These are phyloP conservation scores for Hygrophila difformis DNA, from an alignment of 257 asterid genomes.

Conservation along the genomic window DNA sequence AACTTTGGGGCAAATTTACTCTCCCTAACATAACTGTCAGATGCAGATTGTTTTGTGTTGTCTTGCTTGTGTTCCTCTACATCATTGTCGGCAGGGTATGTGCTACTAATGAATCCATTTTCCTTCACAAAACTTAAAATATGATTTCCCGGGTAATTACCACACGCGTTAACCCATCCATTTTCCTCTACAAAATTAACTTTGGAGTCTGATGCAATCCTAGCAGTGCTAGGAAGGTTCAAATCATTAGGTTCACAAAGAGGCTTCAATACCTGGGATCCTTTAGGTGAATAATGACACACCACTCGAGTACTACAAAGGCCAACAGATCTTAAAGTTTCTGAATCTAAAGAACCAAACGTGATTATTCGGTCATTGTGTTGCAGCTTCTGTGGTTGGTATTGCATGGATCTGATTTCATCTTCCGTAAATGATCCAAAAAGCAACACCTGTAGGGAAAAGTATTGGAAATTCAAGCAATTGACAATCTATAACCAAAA, in stretches of 20 bases:
- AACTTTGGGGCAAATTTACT: slow-evolving; percentile 14
- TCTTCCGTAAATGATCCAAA: slow-evolving; percentile 84
- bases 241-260: slow-evolving; percentile 12
- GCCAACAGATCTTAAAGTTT: slow-evolving; percentile 61
- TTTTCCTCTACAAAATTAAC: slow-evolving; percentile 17
- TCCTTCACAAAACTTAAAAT: slow-evolving; percentile 16
- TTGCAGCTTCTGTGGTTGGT: slow-evolving; percentile 30
- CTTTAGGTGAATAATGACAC: slow-evolving; percentile 21
- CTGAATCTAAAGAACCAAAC: slow-evolving; percentile 62
- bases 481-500: too few relatives aligned
- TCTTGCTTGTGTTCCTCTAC: slow-evolving; percentile 23
- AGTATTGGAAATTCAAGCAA: too few relatives aligned
- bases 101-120: slow-evolving; percentile 24
- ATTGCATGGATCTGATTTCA: slow-evolving; percentile 50
- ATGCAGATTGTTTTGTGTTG: slow-evolving; percentile 12
- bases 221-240: slow-evolving; percentile 11
- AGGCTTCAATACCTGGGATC: slow-evolving; percentile 20
- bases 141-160: slow-evolving; percentile 16
- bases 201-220: slow-evolving; percentile 13
- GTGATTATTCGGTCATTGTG: slow-evolving; percentile 31
- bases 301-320: slow-evolving; percentile 20
- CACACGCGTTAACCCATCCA: neutral
- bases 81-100: slow-evolving; percentile 16
- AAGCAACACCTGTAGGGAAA: slow-evolving; percentile 41
- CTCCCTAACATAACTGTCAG: slow-evolving; percentile 10